These are phyloP conservation scores for Fusarium clavum DNA, from an alignment of 2,329 filamentous ascomycete species.

Conservation along the genomic window DNA sequence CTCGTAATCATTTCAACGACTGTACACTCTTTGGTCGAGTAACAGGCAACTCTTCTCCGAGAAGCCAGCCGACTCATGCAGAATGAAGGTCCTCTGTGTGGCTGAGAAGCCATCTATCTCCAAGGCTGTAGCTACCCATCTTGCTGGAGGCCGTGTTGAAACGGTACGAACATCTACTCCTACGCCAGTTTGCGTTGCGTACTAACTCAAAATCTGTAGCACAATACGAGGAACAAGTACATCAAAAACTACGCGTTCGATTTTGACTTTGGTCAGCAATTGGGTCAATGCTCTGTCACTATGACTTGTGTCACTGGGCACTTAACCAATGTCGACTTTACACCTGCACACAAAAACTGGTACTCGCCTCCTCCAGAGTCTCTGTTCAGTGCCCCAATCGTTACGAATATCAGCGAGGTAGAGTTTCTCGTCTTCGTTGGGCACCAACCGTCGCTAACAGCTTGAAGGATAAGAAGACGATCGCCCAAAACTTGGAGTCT, in stretches of 20 bases:
- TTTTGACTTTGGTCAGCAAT: constrained; percentile 84
- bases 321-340: constrained; percentile 84
- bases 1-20: constrained; percentile 10
- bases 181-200: background rate
- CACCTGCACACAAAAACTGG: constrained; percentile 81
- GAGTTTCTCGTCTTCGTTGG: constrained; percentile 27
- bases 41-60: background rate
- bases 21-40: background rate
- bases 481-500: constrained; percentile 85
- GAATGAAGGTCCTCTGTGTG: constrained; percentile 67
- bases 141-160: constrained; percentile 79
- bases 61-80: background rate
- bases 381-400: constrained; percentile 84
- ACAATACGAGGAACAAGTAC: constrained; percentile 76
- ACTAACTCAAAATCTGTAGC: constrained; percentile 59
- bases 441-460: constrained; percentile 21
- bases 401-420: constrained; percentile 75
- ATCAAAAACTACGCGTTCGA: constrained; percentile 96
- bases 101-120: constrained; percentile 88
- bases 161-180: constrained; percentile 65
- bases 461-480: constrained; percentile 76
- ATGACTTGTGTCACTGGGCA: constrained; percentile 97
- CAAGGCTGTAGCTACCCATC: constrained; percentile 90
- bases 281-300: constrained; percentile 85
- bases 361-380: constrained; percentile 79